Base-by-base conservation (phyloP, 331 rosid species). In the Pyrus hybrid region DNA sequence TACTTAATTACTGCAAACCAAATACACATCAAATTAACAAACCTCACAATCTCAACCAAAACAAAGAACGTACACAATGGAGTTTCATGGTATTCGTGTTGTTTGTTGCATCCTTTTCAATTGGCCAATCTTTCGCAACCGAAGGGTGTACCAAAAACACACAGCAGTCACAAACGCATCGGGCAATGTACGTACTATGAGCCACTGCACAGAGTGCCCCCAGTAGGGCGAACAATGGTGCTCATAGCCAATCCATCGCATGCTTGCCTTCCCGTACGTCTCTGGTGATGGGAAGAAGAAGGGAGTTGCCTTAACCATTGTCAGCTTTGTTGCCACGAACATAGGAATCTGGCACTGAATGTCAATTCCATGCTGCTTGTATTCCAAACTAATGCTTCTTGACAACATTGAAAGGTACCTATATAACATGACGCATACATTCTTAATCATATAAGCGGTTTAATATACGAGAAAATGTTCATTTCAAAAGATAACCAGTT, bases 401-500 rank as follows among this genome's bases (percentile, higher is more conserved):
- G 85, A 73, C 17, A 82, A 82, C 85, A 74, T 78, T 21, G 85
- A 68, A 13, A 82, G 63, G 66, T 77, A 82, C 69, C 77, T 77
- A 72, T 41, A 21, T 20, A 32, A 25, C 68, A 49, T 68, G 9
- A 57, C 13, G 3, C 33, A 16, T 57, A 33, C 25, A 18, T 28
- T 29, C 49, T 53, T 30, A 6, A 71, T n/a, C 57, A 16, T 14
- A 16, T 16, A 49, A 41, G 18, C n/a, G 1, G 8, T 13, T 41
- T 78, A 70, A 60, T 49, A 81, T 72, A 57, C 71, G 45, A 14
- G 57, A 16, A 51, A 14, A 51, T 1, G n/a, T 51, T 16, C 16
- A 3, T 57, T 57, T 56, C 25, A 56, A 56, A 37, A 37, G 13
- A 37, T 3, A 41, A 10, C 45, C 8, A 0, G n/a, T 16, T 49